Evolutionary conservation across 176 grass and related monocot species (phyloP).

Genomic region (Bromus sterilis): DNA sequence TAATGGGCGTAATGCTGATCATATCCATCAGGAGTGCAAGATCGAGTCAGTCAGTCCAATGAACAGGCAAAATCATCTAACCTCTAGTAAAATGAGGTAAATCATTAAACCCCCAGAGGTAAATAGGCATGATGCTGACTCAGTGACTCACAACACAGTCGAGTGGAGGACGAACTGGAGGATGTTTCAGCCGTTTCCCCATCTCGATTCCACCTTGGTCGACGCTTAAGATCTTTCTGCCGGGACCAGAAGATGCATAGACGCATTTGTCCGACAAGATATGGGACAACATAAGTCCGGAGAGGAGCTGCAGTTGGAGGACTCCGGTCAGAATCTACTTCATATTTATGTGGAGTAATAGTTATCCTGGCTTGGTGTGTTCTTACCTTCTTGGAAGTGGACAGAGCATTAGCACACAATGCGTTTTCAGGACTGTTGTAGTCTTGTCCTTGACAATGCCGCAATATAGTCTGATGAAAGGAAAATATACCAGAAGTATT

Average conservation of each 20-base stretch:
- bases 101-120: too few relatives aligned
- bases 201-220: not conserved
- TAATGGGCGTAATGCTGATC: slow-evolving; percentile 31
- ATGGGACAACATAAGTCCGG: not conserved
- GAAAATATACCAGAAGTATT: not conserved
- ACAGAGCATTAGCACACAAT: slow-evolving; percentile 25
- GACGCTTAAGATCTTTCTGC: slow-evolving; percentile 9
- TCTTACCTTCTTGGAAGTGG: slow-evolving; percentile 20
- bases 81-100: too few relatives aligned
- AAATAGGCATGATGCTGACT: not conserved
- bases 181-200: not conserved
- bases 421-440: slow-evolving; percentile 1
- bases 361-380: not conserved
- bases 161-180: slow-evolving; percentile 15
- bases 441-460: slow-evolving; percentile 33
- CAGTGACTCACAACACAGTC: slow-evolving; percentile 40
- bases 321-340: too few relatives aligned
- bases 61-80: not conserved
- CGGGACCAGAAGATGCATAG: not conserved
- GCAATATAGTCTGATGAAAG: not conserved
- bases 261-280: slow-evolving; percentile 27
- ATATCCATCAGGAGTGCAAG: not conserved
- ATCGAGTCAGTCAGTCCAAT: not conserved
- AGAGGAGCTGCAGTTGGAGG: slow-evolving; percentile 25
- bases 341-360: not conserved